Base-by-base conservation (phyloP, 164 flowering plant genomes). In the Akebia trifoliata region DNA sequence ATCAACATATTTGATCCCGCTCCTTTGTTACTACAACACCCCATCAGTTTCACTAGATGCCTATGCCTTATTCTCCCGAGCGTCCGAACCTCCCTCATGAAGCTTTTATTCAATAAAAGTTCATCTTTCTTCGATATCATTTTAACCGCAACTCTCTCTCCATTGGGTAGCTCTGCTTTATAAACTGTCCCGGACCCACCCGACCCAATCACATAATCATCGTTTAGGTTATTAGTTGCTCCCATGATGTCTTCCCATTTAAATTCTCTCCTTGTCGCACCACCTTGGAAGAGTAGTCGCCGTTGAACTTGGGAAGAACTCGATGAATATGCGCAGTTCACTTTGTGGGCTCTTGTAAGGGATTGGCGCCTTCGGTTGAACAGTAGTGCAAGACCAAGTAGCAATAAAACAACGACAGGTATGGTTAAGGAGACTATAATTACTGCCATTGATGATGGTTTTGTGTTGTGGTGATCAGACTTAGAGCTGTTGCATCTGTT, bases 181-280 rank as follows among this genome's bases (percentile, higher is more conserved):
- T 86, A 94, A 26, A 94, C 64, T 6, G 74, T 84, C 29, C 99
- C 97, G 0, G 97, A 84, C 7, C 99, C 99, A 25, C 99, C 99
- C 2, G 93, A 75, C 20, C 97, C 99, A 22, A 94, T 79, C 31
- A 86, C 73, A 62, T 71, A 87, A 60, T 81, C 85, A 11, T 87
- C 84, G 31, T 87, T 81, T 5, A 87, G 78, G 60, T 87, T 72
- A 59, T 82, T 74, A 38, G 99, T 93, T 51, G 95, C 96, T 56
- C 69, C 80, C 97, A 86, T 86, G 18, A 94, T 87, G 65, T 83
- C 93, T 49, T 79, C 80, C 96, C 96, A 94, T 55, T 61, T 84
- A 66, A 77, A 74, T 28, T 87, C 92, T 50, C 60, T 59, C 72
- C 64, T 81, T 8, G 49, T 68, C 22, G 72, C 66, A 17, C 70